Base-by-base conservation (phyloP, 2,329 filamentous ascomycete species). In the Botrytis sinoallii region DNA sequence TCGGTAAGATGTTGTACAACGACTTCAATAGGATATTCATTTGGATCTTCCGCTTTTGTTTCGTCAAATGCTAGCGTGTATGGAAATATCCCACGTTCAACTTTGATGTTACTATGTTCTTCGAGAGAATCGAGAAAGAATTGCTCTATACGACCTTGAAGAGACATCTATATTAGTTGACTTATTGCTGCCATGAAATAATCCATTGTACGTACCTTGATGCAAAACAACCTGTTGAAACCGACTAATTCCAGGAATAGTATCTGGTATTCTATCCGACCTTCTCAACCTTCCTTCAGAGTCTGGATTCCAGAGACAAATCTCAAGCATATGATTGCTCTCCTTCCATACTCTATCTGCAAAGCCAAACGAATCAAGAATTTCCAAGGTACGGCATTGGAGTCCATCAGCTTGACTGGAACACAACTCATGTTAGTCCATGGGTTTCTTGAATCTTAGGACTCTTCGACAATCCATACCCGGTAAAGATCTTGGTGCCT, bases 361-460 rank as follows among this genome's bases (percentile, higher is more conserved):
- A 74, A 94, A 88, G 0, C 89, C 91, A 77, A 94, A 91, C 68
- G 88, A 89, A 77, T 94, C 90, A 72, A 93, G 88, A n/a, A 93
- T 92, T 81, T 91, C 89, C 22, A 90, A 86, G 0, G 88, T 89
- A 3, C 88, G 86, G 71, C 85, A 86, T 80, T 90, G 88, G 40
- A 89, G 86, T 1, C 88, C 88, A 77, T 92, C 90, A 20, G 90
- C 90, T 80, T 91, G 89, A 12, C 89, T 89, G 71, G 25, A 22
- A 22, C 20, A 42, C 25, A 10, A 14, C 18, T 55, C 10, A 29
- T 29, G 22, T 64, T 52, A 64, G 42, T 52, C 35, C 16, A 40
- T 38, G 32, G 63, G n/a, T 18, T 35, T 20, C 25, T 7, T 40
- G 9, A n/a, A 59, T 29, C n/a, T n/a, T 20, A 12, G n/a, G 7